phyloP scores from a whole-genome alignment of 768 basidiomycete species.

The Sarcomyxa edulis region DNA sequence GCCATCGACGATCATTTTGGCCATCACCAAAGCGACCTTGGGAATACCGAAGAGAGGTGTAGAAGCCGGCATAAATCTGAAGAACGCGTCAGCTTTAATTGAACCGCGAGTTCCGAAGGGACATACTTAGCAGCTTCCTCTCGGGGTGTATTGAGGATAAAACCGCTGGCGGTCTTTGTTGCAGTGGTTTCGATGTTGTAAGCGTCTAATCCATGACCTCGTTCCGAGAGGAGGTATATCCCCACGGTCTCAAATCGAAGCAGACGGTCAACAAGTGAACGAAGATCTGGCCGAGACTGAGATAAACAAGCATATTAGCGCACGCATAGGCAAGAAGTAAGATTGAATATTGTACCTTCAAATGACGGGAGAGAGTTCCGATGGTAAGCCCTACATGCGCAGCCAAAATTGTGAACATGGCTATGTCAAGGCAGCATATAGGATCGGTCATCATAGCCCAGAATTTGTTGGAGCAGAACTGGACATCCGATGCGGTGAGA shows the following conservation, averaged over 20 bases:
- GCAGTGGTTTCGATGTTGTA: conserved; percentile 61
- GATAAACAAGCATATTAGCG: too few species aligned
- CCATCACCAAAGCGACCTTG: conserved; percentile 54
- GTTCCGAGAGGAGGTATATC: conserved; percentile 48
- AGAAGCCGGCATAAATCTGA: conserved; percentile 56
- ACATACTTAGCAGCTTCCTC: conserved; percentile 56
- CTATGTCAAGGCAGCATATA: conserved; percentile 42
- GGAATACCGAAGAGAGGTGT: conserved; percentile 48
- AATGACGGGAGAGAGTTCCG: conserved; percentile 49
- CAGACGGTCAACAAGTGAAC: conserved; percentile 42
- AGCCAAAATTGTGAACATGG: conserved; percentile 49
- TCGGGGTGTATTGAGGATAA: conserved; percentile 48
- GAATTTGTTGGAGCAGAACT: conserved; percentile 41
- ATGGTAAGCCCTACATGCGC: conserved; percentile 47
- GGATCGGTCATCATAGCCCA: conserved; percentile 54
- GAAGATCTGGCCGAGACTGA: conserved; percentile 49
- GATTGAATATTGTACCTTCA: too few species aligned
- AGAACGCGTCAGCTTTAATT: conserved; percentile 6
- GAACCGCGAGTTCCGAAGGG: neutral
- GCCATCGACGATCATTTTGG: conserved; percentile 44
- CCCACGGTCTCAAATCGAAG: conserved; percentile 50
- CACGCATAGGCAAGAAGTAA: too few species aligned
- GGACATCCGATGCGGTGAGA: conserved; percentile 41
- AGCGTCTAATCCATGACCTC: conserved; percentile 56
- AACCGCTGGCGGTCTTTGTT: conserved; percentile 42